Evolutionary conservation across 805 yeast genomes (phyloP).

Genomic region (Lipomyces japonicus): DNA sequence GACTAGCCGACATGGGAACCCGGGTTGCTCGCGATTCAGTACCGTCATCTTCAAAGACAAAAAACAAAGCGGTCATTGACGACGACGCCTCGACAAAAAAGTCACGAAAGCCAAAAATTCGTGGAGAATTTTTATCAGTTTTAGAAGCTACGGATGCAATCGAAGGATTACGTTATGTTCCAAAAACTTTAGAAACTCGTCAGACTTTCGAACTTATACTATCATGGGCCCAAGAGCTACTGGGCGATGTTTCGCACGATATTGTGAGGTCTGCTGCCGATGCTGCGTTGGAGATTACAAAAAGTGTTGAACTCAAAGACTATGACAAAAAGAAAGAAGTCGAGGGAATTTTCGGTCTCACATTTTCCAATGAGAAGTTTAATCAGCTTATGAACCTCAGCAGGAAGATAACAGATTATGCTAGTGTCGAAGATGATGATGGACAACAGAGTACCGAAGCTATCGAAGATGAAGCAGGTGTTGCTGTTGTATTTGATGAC

Average conservation of each 20-base stretch:
- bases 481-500: constrained; percentile 45
- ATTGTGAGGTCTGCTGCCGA: constrained; percentile 70
- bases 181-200: constrained; percentile 53
- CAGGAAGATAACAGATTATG: constrained; percentile 52
- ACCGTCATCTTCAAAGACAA: constrained; percentile 26
- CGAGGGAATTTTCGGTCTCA: constrained; percentile 47
- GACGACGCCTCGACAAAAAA: constrained; percentile 9
- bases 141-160: constrained; percentile 37
- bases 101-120: constrained; percentile 14
- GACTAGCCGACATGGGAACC: constrained; percentile 67
- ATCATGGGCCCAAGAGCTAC: constrained; percentile 51
- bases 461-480: constrained; percentile 40
- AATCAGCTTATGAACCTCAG: constrained; percentile 46
- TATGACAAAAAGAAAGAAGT: constrained; percentile 48
- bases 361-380: constrained; percentile 45
- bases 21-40: constrained; percentile 35
- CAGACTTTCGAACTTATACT: constrained; percentile 55
- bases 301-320: constrained; percentile 46
- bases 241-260: constrained; percentile 76
- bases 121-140: constrained; percentile 32
- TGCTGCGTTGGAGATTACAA: constrained; percentile 53
- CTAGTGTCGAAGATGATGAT: constrained; percentile 25
- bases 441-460: constrained; percentile 24
- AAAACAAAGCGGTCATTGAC: constrained; percentile 10
- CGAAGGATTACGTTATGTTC: constrained; percentile 58